Conservation (phyloP, 257 asterid genomes). For the Solanum pimpinellifolium region DNA sequence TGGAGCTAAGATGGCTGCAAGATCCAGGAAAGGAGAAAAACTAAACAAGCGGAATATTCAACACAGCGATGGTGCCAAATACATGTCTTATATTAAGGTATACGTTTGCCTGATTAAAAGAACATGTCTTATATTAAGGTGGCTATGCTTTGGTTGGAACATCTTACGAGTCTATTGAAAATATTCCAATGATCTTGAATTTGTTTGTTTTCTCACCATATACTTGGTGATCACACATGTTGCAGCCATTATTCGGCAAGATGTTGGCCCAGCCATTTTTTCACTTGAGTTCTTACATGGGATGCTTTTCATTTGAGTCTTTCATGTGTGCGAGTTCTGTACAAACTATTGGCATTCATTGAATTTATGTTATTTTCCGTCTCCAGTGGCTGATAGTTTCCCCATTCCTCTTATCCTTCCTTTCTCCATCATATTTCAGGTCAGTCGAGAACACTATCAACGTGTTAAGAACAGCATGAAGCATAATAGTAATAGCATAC, state of each 20-base stretch:
- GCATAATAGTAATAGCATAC: constrained; percentile 56
- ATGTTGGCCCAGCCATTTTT: background rate
- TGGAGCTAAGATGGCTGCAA: constrained; percentile 31
- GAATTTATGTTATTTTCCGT: background rate
- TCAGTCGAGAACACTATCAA: constrained; percentile 84
- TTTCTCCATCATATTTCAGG: constrained; percentile 29
- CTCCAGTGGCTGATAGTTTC: background rate
- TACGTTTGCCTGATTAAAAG: background rate
- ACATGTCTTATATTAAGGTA: constrained; percentile 96
- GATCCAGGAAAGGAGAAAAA: constrained; percentile 39
- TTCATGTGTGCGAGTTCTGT: background rate
- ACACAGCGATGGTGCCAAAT: constrained; percentile 66
- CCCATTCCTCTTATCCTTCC: background rate
- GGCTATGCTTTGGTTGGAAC: background rate
- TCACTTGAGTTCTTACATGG: background rate
- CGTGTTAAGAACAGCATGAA: constrained; percentile 79
- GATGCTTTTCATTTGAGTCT: background rate
- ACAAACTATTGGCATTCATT: background rate
- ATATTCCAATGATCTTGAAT: background rate
- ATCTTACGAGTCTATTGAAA: background rate
- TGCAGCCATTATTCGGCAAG: background rate
- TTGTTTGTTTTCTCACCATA: background rate
- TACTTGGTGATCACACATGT: background rate
- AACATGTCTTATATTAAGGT: constrained; percentile 95
- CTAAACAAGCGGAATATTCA: constrained; percentile 49